phyloP scores from a whole-genome alignment of 306 rosid genomes.

The Cicer pinnatifidum region DNA sequence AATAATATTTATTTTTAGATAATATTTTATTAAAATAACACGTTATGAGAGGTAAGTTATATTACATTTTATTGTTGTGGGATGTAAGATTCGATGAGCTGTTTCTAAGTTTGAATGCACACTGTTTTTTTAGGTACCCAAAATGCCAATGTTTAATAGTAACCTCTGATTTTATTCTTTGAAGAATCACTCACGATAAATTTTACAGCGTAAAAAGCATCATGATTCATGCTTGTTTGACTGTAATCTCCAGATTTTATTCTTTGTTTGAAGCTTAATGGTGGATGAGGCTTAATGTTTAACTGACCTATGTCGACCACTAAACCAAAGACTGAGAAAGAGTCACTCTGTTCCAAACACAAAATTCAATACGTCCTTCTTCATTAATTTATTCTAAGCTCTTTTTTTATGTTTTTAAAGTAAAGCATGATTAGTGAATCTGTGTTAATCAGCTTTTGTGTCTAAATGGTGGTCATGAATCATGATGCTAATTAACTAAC shows the following conservation, averaged over 20 bases:
- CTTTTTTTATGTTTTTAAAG: slow-evolving; percentile 1
- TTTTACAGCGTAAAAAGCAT: slow-evolving; percentile 43
- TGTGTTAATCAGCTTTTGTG: slow-evolving; percentile 42
- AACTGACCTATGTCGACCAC: slow-evolving; percentile 42
- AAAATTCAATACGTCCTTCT: slow-evolving; percentile 24
- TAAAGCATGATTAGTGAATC: slow-evolving; percentile 45
- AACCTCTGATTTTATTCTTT: slow-evolving; percentile 38
- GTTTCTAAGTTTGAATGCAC: slow-evolving; percentile 19
- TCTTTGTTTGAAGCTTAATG: slow-evolving; percentile 26
- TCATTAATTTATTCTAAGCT: slow-evolving; percentile 27
- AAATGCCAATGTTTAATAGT: slow-evolving; percentile 2
- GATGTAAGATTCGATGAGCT: slow-evolving; percentile 8
- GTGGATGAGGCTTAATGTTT: slow-evolving; percentile 28
- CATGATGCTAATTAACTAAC: slow-evolving; percentile 31
- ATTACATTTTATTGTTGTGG: background rate
- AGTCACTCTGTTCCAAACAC: slow-evolving; percentile 27
- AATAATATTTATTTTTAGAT: no score
- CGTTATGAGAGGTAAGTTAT: no score
- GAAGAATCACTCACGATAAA: slow-evolving; percentile 12
- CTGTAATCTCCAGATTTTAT: slow-evolving; percentile 32
- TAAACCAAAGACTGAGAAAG: slow-evolving; percentile 33
- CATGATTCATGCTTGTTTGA: slow-evolving; percentile 35
- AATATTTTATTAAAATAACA: no score
- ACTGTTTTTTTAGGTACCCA: slow-evolving; percentile 7
- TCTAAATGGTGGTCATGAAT: slow-evolving; percentile 40